Evolutionary conservation across 1,284 basidiomycete genomes (phyloP).

Genomic region (Sporisorium iseilematis-ciliati): DNA sequence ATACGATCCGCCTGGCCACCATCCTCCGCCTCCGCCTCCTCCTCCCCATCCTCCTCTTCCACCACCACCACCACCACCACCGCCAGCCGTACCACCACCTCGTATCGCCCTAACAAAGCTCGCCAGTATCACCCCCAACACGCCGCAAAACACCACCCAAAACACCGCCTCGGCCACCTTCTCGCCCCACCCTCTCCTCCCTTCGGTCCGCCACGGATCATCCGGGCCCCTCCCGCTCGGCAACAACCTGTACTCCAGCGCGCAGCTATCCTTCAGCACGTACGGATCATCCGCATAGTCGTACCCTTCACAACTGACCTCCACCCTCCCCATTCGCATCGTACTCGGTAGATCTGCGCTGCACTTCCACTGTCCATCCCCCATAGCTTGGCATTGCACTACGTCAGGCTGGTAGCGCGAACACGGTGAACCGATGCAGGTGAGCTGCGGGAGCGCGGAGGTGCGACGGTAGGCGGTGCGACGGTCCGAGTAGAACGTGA

Average conservation of each 20-base stretch:
- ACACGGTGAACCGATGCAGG: constrained; percentile 84
- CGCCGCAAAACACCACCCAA: constrained; percentile 74
- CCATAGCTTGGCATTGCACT: constrained; percentile 84
- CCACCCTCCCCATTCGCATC: constrained; percentile 82
- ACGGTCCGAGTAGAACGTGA: constrained; percentile 82
- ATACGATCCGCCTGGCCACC: constrained; percentile 33
- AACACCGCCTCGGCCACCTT: constrained; percentile 72
- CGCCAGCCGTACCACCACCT: constrained; percentile 49
- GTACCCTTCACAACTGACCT: constrained; percentile 91
- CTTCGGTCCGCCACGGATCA: constrained; percentile 22
- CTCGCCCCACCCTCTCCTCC: constrained; percentile 4
- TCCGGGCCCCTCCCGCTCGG: constrained; percentile 26
- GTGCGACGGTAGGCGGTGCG: constrained; percentile 79
- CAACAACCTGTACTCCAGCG: constrained; percentile 44
- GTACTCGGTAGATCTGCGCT: constrained; percentile 86
- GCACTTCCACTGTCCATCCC: constrained; percentile 77
- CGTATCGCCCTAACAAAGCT: constrained; percentile 30
- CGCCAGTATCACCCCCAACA: constrained; percentile 38
- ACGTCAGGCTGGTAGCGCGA: constrained; percentile 81
- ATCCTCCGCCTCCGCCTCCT: constrained; percentile 50
- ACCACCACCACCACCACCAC: constrained; percentile 58
- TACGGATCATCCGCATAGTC: constrained; percentile 80
- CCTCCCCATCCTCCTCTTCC: constrained; percentile 73
- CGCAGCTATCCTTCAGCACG: constrained; percentile 76
- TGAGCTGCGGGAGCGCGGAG: constrained; percentile 80